phyloP scores from a whole-genome alignment of 2,329 filamentous ascomycete species.

The Alternaria conjuncta region DNA sequence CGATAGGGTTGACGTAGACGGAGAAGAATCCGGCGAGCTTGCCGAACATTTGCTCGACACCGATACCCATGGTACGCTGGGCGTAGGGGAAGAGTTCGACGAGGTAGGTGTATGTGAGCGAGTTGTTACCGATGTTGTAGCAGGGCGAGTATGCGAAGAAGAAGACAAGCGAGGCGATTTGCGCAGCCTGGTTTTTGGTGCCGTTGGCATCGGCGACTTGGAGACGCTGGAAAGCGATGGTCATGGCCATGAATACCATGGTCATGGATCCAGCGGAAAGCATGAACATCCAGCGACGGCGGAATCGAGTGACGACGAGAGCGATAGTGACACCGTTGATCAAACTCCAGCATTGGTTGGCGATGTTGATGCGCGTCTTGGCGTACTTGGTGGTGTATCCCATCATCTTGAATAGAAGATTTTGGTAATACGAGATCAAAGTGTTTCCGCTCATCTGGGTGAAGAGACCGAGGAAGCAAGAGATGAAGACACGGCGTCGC shows the following conservation, averaged over 20 bases:
- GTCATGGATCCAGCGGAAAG: conserved; percentile 60
- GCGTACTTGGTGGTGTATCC: conserved; percentile 45
- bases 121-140: conserved; percentile 72
- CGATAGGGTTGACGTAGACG: conserved; percentile 64
- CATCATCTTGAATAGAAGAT: conserved; percentile 48
- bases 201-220: conserved; percentile 21
- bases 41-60: conserved; percentile 63
- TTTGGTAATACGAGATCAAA: conserved; percentile 47
- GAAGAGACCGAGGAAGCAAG: conserved; percentile 43
- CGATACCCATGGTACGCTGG: conserved; percentile 64
- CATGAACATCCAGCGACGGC: conserved; percentile 54
- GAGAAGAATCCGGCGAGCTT: conserved; percentile 55
- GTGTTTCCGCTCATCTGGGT: conserved; percentile 53
- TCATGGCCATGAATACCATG: conserved; percentile 63
- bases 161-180: conserved; percentile 60
- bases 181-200: conserved; percentile 44
- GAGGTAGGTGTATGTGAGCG: conserved; percentile 68
- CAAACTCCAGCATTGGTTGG: conserved; percentile 52
- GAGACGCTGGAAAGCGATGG: conserved; percentile 55
- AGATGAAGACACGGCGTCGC: conserved; percentile 44
- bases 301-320: conserved; percentile 51
- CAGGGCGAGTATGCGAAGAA: conserved; percentile 65
- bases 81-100: conserved; percentile 67
- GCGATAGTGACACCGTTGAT: conserved; percentile 49
- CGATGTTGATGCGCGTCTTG: conserved; percentile 53